Conservation (phyloP, 2,329 filamentous ascomycete species). For the Talaromyces pinophilus region DNA sequence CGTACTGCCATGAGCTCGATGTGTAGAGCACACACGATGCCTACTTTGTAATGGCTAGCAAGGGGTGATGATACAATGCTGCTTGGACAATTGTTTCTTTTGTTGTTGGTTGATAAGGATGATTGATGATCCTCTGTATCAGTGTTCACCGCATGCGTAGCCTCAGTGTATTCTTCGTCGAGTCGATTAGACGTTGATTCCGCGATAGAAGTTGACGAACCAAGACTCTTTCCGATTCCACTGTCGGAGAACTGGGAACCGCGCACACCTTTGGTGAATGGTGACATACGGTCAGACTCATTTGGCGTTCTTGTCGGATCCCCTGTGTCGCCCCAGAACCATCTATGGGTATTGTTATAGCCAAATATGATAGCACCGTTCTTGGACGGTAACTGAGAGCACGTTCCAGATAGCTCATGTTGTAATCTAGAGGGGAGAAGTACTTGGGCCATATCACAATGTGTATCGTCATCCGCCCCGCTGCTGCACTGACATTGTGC, state of each 20-base stretch:
- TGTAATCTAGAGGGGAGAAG: constrained; percentile 21
- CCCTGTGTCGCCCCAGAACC: constrained; percentile 26
- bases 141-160: background rate
- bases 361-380: constrained; percentile 25
- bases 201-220: constrained; percentile 7
- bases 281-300: background rate
- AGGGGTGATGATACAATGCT: background rate
- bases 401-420: constrained; percentile 3
- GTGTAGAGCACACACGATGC: constrained; percentile 32
- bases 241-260: constrained; percentile 8
- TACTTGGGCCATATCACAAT: constrained; percentile 17
- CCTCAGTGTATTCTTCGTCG: constrained; percentile 6
- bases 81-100: background rate
- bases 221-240: constrained; percentile 19
- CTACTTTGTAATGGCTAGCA: constrained; percentile 30
- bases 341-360: constrained; percentile 24
- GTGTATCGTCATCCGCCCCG: background rate
- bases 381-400: constrained; percentile 7
- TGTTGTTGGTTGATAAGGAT: background rate
- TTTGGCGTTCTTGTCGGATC: constrained; percentile 19
- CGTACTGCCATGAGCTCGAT: constrained; percentile 32
- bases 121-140: constrained; percentile 10
- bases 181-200: background rate
- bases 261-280: background rate
- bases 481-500: constrained; percentile 10